Base-by-base conservation (phyloP, 345 rosid species). In the Raphanus raphanistrum region DNA sequence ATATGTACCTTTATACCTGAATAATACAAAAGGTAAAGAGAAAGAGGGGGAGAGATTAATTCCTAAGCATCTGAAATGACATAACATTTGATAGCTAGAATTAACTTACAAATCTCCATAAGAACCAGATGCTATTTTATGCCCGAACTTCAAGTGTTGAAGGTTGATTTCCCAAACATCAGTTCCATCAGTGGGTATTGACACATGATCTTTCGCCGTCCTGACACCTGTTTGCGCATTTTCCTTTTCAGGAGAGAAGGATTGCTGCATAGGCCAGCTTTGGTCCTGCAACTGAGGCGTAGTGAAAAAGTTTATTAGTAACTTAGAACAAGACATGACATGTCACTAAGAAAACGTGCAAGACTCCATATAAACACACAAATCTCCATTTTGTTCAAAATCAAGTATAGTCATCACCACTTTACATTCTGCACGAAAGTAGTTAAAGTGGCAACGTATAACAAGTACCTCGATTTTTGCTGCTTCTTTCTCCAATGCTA, bases 101-200 rank as follows among this genome's bases (percentile, higher is more conserved):
- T 65, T 41, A 74, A 88, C 98, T 90, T 88, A 94, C 98, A 94
- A 71, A 81, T 92, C 98, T 60, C 98, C 98, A 82, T 92, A 92
- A 69, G 98, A 87, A 66, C 98, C 98, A 76, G 98, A 92, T 67
- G 98, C 98, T 79, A 94, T 88, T 87, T 87, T 92, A 76, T 72
- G 85, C 80, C 85, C 98, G 71, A 91, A 90, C 84, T 87, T 86
- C 76, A 95, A 79, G 73, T 87, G 70, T 76, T 79, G 74, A 17
- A 88, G 87, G 83, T 95, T 90, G 73, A 95, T 86, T 87, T 95
- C 99, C 99, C 99, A 95, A 28, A 88, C 99, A 84, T 95, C 98
- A 66, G 90, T 90, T 82, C 98, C 97, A 71, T 92, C 99, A 76
- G 71, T 82, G 60, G 98, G 99, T 87, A 95, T 95, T 68, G 88